phyloP scores from a whole-genome alignment of 2,329 filamentous ascomycete genomes.

The Scedosporium minutisporum region DNA sequence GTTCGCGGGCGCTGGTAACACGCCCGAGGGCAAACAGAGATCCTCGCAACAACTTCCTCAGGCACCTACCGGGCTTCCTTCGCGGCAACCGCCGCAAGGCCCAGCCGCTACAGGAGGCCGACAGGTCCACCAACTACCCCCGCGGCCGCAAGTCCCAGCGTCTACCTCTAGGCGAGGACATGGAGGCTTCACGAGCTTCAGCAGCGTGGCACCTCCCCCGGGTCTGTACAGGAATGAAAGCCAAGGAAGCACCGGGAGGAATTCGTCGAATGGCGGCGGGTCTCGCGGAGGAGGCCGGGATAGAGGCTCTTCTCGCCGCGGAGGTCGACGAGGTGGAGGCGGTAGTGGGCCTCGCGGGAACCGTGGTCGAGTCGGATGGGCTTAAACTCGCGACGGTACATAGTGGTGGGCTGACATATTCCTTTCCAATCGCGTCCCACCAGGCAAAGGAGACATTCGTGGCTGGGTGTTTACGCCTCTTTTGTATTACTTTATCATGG shows the following conservation, averaged over 20 bases:
- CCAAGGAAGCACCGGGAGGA: not conserved
- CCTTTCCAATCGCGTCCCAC: not conserved
- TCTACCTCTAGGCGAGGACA: not conserved
- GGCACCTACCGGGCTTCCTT: not conserved
- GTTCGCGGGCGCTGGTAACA: not conserved
- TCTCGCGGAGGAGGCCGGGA: not conserved
- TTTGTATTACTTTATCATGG: not conserved
- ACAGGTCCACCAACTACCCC: not conserved
- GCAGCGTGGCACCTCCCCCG: slow-evolving; percentile 1
- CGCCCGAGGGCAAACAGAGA: not conserved
- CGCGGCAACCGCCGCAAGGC: not conserved
- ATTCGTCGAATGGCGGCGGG: not conserved
- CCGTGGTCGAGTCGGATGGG: not conserved
- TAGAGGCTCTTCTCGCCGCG: not conserved
- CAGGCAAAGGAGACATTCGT: not conserved
- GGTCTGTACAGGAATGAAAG: not conserved
- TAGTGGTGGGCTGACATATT: not conserved
- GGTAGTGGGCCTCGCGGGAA: not conserved
- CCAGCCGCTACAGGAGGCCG: not conserved
- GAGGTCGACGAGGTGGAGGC: not conserved
- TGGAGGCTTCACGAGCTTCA: not conserved
- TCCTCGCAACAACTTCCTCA: not conserved
- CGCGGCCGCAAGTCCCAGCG: not conserved
- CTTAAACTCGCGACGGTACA: not conserved
- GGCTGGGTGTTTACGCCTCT: not conserved